These are phyloP conservation scores for Panicum virgatum DNA, from an alignment of 202 grass and related monocot genomes.

Conservation along the genomic window DNA sequence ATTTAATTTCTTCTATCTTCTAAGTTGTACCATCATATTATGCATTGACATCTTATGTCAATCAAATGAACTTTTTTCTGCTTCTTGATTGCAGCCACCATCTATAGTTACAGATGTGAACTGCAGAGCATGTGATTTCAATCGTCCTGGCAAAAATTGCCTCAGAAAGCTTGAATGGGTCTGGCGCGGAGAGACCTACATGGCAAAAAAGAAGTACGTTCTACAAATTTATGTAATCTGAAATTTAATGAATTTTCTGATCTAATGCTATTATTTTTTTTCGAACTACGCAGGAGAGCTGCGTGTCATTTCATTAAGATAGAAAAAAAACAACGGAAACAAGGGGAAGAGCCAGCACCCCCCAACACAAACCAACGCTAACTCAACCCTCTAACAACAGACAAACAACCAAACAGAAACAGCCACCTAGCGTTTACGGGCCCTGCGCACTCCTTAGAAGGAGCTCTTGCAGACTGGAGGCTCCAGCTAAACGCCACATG, in stretches of 20 bases:
- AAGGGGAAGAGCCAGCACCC: too few species aligned
- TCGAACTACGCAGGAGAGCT: too few species aligned
- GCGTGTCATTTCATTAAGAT: too few species aligned
- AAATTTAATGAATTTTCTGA: conserved; percentile 24
- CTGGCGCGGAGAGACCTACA: conserved; percentile 95
- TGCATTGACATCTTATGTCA: conserved; percentile 23
- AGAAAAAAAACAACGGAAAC: too few species aligned
- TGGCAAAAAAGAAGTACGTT: conserved; percentile 80
- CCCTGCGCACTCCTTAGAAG: too few species aligned
- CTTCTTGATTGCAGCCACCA: conserved; percentile 63
- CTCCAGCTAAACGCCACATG: too few species aligned
- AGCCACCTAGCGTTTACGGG: too few species aligned
- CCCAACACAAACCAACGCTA: too few species aligned
- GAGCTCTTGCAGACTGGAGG: too few species aligned
- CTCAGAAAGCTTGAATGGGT: conserved; percentile 97
- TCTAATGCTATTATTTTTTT: conserved; percentile 35
- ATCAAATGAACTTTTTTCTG: conserved; percentile 13
- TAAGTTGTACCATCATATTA: background rate
- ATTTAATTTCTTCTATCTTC: conserved; percentile 4
- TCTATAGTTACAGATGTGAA: conserved; percentile 97
- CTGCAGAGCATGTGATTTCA: conserved; percentile 96
- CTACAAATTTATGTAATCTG: conserved; percentile 39
- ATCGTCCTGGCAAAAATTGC: conserved; percentile 96
- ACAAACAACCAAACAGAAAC: too few species aligned
- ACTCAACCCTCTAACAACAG: too few species aligned